Evolutionary conservation across 2,329 filamentous ascomycete genomes (phyloP).

Genomic region (Grosmannia clavigera): DNA sequence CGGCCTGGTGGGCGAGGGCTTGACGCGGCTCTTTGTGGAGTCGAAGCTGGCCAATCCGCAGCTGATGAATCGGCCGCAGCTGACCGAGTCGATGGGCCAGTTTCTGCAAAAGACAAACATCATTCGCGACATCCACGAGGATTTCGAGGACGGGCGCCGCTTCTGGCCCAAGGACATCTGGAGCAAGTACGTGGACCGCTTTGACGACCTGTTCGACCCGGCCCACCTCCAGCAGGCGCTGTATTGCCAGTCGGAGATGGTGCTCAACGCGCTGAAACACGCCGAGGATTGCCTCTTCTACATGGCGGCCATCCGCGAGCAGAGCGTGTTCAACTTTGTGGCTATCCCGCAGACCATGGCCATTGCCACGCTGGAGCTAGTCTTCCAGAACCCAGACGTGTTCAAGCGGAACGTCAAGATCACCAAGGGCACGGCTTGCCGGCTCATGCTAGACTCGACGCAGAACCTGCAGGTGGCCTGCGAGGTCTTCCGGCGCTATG

Average conservation of each 20-base stretch:
- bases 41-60: constrained; percentile 77
- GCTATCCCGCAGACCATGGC: constrained; percentile 97
- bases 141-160: constrained; percentile 71
- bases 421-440: constrained; percentile 84
- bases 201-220: constrained; percentile 79
- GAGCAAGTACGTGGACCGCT: constrained; percentile 85
- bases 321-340: constrained; percentile 98
- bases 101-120: constrained; percentile 99
- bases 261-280: constrained; percentile 76
- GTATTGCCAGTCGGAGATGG: constrained; percentile 85
- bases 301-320: constrained; percentile 85
- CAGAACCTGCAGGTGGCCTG: constrained; percentile 78
- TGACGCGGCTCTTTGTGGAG: constrained; percentile 82
- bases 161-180: constrained; percentile 97
- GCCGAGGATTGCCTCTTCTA: constrained; percentile 95
- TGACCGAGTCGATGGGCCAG: constrained; percentile 93
- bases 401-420: constrained; percentile 91
- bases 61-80: constrained; percentile 61
- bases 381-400: constrained; percentile 82
- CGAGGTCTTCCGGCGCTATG: constrained; percentile 68
- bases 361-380: constrained; percentile 82
- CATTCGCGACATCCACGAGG: constrained; percentile 88
- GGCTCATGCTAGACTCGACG: constrained; percentile 83
- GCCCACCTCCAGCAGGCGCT: constrained; percentile 67
- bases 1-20: constrained; percentile 90